phyloP scores from a whole-genome alignment of 164 flowering plant genomes.

The Vitis vinifera region ASM3070453v1 NC_081817.1:1182001-1182500 shows the following conservation, averaged over 20 bases:
- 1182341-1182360: neutral
- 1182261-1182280: neutral
- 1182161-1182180: neutral
- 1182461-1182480: neutral
- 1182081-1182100: too few species aligned
- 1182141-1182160: neutral
- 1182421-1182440: neutral
- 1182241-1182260: neutral
- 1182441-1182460: neutral
- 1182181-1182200: neutral
- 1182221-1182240: neutral
- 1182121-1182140: too few species aligned
- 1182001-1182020: too few species aligned
- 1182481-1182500: constrained; percentile 17
- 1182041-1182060: too few species aligned
- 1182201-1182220: neutral
- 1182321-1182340: neutral
- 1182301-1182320: neutral
- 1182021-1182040: too few species aligned
- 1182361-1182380: neutral
- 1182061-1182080: too few species aligned
- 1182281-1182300: neutral
- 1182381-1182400: neutral
- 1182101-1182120: too few species aligned
- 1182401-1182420: neutral